These are phyloP conservation scores for Bryum argenteum DNA, from an alignment of 225 moss, liverwort and hornwort species.

Conservation along the genomic window DNA sequence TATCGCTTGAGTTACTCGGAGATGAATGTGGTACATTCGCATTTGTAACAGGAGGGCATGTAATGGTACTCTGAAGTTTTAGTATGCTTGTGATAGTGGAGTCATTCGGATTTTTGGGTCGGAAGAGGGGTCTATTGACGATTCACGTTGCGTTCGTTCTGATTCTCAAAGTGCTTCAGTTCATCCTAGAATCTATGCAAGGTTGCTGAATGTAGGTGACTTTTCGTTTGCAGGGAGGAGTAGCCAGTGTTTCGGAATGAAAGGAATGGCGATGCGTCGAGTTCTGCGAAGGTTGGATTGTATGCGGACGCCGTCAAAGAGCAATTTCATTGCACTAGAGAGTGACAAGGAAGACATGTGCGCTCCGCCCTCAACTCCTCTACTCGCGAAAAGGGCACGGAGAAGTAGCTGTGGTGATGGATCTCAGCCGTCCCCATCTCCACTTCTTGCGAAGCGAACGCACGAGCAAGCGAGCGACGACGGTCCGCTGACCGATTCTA, in stretches of 20 bases:
- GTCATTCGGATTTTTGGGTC: background rate
- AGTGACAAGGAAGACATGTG: constrained; percentile 29
- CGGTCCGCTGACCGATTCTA: constrained; percentile 34
- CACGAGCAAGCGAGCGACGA: constrained; percentile 23
- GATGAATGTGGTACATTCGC: too few species aligned
- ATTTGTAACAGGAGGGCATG: background rate
- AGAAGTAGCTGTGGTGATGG: constrained; percentile 29
- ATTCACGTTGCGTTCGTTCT: background rate
- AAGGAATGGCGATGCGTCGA: constrained; percentile 46
- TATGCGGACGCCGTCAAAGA: constrained; percentile 33
- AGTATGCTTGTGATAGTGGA: background rate
- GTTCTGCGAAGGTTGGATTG: constrained; percentile 49
- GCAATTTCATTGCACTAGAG: background rate
- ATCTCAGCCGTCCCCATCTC: constrained; percentile 26
- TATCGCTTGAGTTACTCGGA: background rate
- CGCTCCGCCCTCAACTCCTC: constrained; percentile 40
- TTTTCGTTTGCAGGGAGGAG: constrained; percentile 10
- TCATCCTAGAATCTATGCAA: background rate
- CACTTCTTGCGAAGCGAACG: constrained; percentile 40
- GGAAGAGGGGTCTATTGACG: background rate
- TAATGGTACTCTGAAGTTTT: background rate
- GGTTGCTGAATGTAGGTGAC: background rate
- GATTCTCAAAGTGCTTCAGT: background rate
- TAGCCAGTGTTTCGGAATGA: constrained; percentile 11
- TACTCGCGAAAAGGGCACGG: constrained; percentile 43